phyloP scores from a whole-genome alignment of 805 yeast genomes.

The Maudiozyma pseudohumilis region DNA sequence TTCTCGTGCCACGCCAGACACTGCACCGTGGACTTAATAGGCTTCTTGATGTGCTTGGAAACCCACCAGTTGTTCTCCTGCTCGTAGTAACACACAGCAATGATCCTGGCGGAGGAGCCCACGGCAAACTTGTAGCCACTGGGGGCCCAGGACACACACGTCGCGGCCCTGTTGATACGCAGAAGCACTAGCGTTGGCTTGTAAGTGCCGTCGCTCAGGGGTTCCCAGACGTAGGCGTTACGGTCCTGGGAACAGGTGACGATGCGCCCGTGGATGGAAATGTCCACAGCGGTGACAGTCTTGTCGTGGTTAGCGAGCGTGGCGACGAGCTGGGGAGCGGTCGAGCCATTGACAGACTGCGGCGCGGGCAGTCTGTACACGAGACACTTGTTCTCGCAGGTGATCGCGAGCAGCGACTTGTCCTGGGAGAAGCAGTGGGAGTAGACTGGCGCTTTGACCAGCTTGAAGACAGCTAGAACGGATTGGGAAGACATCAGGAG shows the following conservation, averaged over 20 bases:
- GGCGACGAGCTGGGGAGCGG: slow-evolving; percentile 48
- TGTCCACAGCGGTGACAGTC: slow-evolving; percentile 88
- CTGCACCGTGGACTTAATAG: slow-evolving; percentile 79
- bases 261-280: slow-evolving; percentile 77
- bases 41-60: slow-evolving; percentile 91
- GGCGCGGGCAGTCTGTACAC: slow-evolving; percentile 51
- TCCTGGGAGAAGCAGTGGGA: slow-evolving; percentile 84
- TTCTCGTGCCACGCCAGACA: slow-evolving; percentile 90
- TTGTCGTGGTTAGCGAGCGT: slow-evolving; percentile 80
- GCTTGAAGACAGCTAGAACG: slow-evolving; percentile 37
- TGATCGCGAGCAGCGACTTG: slow-evolving; percentile 58
- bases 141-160: slow-evolving; percentile 91
- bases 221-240: slow-evolving; percentile 95
- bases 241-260: slow-evolving; percentile 97
- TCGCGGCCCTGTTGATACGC: slow-evolving; percentile 92
- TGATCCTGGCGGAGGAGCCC: slow-evolving; percentile 87
- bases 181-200: slow-evolving; percentile 88
- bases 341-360: too few relatives aligned
- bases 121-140: slow-evolving; percentile 93
- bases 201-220: slow-evolving; percentile 46
- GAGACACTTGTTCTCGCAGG: slow-evolving; percentile 69
- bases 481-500: slow-evolving; percentile 26
- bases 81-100: slow-evolving; percentile 94
- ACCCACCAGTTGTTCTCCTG: slow-evolving; percentile 99
- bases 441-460: slow-evolving; percentile 79